phyloP scores from a whole-genome alignment of 2,329 filamentous ascomycete species.

The Hysterium pulicare region DNA sequence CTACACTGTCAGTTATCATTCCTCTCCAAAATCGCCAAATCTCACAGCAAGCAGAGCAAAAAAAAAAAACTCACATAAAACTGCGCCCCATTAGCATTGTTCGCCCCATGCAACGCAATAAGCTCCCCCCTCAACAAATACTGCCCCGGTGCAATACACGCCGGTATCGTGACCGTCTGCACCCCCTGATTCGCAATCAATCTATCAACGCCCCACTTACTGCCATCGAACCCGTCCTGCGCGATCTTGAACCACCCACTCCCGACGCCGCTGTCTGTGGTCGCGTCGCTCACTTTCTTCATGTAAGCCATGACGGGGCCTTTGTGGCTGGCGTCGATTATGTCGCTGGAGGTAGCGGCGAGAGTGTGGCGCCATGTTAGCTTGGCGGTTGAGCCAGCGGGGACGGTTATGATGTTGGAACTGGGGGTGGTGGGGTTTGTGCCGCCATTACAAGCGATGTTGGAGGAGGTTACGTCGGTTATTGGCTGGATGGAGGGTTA shows the following conservation, averaged over 20 bases:
- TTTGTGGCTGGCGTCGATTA: slow-evolving; percentile 57
- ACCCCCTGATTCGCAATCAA: slow-evolving; percentile 11
- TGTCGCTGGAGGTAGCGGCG: slow-evolving; percentile 44
- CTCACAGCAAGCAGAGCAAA: no score
- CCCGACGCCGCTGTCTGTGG: slow-evolving; percentile 26
- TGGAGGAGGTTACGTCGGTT: slow-evolving; percentile 49
- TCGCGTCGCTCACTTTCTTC: slow-evolving; percentile 54
- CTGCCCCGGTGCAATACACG: no score
- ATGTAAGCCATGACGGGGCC: slow-evolving; percentile 57
- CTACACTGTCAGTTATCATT: no score
- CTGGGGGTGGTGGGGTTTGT: slow-evolving; percentile 46
- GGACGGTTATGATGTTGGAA: slow-evolving; percentile 37
- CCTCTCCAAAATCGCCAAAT: no score
- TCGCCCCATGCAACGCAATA: slow-evolving; percentile 33
- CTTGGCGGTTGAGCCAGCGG: slow-evolving; percentile 49
- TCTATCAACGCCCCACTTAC: slow-evolving; percentile 33
- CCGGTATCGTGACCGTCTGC: no score
- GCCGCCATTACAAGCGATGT: slow-evolving; percentile 57
- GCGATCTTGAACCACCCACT: slow-evolving; percentile 34
- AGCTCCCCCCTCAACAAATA: slow-evolving; percentile 32
- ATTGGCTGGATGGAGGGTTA: slow-evolving; percentile 22
- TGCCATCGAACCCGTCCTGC: slow-evolving; percentile 37
- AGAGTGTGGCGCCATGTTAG: slow-evolving; percentile 60
- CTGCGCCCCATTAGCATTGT: slow-evolving; percentile 34
- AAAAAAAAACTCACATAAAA: slow-evolving; percentile 44